Evolutionary conservation across 2,329 filamentous ascomycete species (phyloP), one percentile per base, ranked within the genome.

Genomic region (Epichloe coenophiala): DNA sequence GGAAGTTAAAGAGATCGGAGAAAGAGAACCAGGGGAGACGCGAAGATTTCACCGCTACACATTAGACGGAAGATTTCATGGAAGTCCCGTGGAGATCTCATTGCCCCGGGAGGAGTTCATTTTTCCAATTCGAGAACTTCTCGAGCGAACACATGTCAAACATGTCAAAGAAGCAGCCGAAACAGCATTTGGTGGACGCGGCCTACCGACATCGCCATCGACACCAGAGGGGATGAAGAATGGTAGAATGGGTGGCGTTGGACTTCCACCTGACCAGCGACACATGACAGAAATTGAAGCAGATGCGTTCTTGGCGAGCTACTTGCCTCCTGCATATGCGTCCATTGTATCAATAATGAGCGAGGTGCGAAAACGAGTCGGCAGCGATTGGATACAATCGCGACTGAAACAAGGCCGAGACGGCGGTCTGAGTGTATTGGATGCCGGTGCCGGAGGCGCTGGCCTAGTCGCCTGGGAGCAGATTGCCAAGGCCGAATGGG

Each of bases 401-500:
- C 71, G 87, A 42, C 68, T 88, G 15, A 68, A 70, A 23, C 77
- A 79, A 57, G 71, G 72, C n/a, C 75, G 77, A 5, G 70, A 74
- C 27, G 65, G 72, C 42, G 73, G 77, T 1, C 74, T 84, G 17
- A 76, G 80, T 33, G 74, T 93, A 6, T 71, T 94, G 4, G 87
- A 94, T 62, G 82, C 81, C 4, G 87, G 87, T 7, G 79, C 79
- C 21, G 86, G 80, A 17, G 88, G 87, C 12, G 86, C 83, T 15
- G 86, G 80, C 9, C 67, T 88, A 36, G 67, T 86, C 4, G 88
- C 87, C 5, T 91, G 86, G 80, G 74, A 87, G 49, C 83, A 91
- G 57, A 74, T 97, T 9, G 59, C 94, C 13, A 75, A 81, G 54
- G 84, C 90, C 0, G 90, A 97, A 63, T 95, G 86, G 83, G 80